Evolutionary conservation across 2,329 filamentous ascomycete species (phyloP).

Genomic region (Nigrospora oryzae): DNA sequence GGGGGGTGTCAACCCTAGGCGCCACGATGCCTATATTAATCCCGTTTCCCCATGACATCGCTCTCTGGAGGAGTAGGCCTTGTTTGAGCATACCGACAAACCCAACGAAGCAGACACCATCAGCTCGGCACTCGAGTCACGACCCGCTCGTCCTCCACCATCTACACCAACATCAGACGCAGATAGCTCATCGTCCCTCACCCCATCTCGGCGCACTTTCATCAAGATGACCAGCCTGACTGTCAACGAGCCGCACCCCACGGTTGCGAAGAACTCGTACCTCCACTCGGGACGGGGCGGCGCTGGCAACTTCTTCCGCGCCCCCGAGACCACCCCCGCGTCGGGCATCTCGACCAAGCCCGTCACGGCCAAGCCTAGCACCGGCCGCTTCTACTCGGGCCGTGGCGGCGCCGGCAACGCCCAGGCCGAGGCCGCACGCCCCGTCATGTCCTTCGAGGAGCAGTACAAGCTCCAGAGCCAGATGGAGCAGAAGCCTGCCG

Average conservation of each 20-base stretch:
- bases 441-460: conserved; percentile 59
- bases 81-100: not conserved
- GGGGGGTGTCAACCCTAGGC: not conserved
- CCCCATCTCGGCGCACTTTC: not conserved
- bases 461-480: conserved; percentile 49
- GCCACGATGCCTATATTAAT: conserved; percentile 1
- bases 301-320: conserved; percentile 46
- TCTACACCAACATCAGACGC: conserved; percentile 6
- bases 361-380: conserved; percentile 31
- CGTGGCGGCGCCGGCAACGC: conserved; percentile 62
- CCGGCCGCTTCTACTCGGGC: conserved; percentile 53
- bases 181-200: not conserved
- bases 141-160: not conserved
- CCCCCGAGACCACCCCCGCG: conserved; percentile 29
- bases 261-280: conserved; percentile 35
- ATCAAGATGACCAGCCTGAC: conserved; percentile 31
- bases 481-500: conserved; percentile 41
- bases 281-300: conserved; percentile 47
- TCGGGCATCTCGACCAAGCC: conserved; percentile 34
- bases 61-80: not conserved
- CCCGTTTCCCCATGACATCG: not conserved
- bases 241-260: conserved; percentile 40
- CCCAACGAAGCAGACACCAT: no score
- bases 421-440: conserved; percentile 39
- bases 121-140: not conserved